Percentiles rank a stretch among this genome's conserved stretches.
phyloP scores from a whole-genome alignment of 495 filamentous ascomycete genomes.

The Tuber magnatum region DNA sequence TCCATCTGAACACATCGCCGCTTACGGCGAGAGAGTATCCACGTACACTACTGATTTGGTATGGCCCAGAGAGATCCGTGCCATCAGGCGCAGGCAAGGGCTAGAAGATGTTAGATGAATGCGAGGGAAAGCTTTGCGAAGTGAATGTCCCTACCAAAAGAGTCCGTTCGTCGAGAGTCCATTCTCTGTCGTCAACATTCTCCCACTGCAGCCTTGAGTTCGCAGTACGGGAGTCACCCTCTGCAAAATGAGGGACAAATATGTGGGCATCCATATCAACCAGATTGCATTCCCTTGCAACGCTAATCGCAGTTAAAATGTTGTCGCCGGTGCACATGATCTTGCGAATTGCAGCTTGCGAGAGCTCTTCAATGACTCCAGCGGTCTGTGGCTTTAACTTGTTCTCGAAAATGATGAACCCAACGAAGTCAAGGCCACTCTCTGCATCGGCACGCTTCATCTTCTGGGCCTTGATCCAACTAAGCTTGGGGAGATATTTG shows the following conservation, averaged over 20 bases:
- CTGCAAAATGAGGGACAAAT: slow-evolving; percentile 80
- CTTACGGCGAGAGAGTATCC: slow-evolving; percentile 84
- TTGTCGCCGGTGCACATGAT: slow-evolving; percentile 99
- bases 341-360: slow-evolving; percentile 72
- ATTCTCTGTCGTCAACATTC: slow-evolving; percentile 75
- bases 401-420: slow-evolving; percentile 98
- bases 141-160: slow-evolving; percentile 38
- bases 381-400: slow-evolving; percentile 84
- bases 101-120: slow-evolving; percentile 44
- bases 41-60: slow-evolving; percentile 65
- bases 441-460: slow-evolving; percentile 83
- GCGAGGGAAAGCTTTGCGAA: slow-evolving; percentile 42
- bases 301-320: slow-evolving; percentile 92
- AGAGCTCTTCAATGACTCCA: slow-evolving; percentile 72
- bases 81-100: slow-evolving; percentile 62
- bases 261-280: slow-evolving; percentile 74
- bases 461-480: slow-evolving; percentile 89
- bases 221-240: slow-evolving; percentile 62
- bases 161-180: slow-evolving; percentile 66
- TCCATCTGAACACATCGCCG: slow-evolving; percentile 94
- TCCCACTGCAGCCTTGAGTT: slow-evolving; percentile 76
- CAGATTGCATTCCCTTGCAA: slow-evolving; percentile 84
- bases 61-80: slow-evolving; percentile 74
- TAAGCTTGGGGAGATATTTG: slow-evolving; percentile 74
- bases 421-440: slow-evolving; percentile 71